phyloP scores from a whole-genome alignment of 1,139 yeast genomes.

The Pichia sp. region DNA sequence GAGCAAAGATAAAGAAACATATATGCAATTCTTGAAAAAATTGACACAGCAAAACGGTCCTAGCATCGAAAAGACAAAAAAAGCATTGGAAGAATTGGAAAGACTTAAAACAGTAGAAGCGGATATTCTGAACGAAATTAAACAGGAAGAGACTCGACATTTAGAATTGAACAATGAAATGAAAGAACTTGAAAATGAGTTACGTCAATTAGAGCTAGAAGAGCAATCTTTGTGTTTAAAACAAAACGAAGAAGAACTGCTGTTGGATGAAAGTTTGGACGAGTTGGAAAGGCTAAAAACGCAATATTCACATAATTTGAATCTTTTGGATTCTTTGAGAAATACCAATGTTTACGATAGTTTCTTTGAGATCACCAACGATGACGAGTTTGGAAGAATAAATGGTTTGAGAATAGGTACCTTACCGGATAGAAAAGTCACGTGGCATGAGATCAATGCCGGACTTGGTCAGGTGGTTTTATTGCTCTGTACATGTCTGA shows the following conservation, averaged over 20 bases:
- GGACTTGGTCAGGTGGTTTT: slow-evolving; percentile 83
- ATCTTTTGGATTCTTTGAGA: slow-evolving; percentile 61
- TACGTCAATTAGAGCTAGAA: slow-evolving; percentile 32
- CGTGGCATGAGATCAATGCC: slow-evolving; percentile 90
- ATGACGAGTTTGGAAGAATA: slow-evolving; percentile 79
- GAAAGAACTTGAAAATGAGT: slow-evolving; percentile 31
- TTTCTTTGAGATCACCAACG: slow-evolving; percentile 74
- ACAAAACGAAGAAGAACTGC: slow-evolving; percentile 46
- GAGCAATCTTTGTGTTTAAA: slow-evolving; percentile 37
- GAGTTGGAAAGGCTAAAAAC: slow-evolving; percentile 57
- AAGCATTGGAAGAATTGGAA: slow-evolving; percentile 33
- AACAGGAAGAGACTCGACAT: slow-evolving; percentile 36
- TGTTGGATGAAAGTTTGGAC: slow-evolving; percentile 37
- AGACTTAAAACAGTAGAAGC: slow-evolving; percentile 20
- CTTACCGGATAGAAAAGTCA: slow-evolving; percentile 46
- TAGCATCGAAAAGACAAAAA: slow-evolving; percentile 34
- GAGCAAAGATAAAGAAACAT: slow-evolving; percentile 71
- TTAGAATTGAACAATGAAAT: slow-evolving; percentile 34
- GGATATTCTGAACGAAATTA: slow-evolving; percentile 33
- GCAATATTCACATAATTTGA: slow-evolving; percentile 50
- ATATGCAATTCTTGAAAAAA: slow-evolving; percentile 62
- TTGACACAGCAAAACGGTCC: slow-evolving; percentile 49
- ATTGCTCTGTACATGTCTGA: slow-evolving; percentile 55
- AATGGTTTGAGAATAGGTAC: slow-evolving; percentile 78
- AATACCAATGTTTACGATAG: slow-evolving; percentile 74